Conservation (phyloP, 345 rosid genomes). For the Streptanthus diversifolius region DNA sequence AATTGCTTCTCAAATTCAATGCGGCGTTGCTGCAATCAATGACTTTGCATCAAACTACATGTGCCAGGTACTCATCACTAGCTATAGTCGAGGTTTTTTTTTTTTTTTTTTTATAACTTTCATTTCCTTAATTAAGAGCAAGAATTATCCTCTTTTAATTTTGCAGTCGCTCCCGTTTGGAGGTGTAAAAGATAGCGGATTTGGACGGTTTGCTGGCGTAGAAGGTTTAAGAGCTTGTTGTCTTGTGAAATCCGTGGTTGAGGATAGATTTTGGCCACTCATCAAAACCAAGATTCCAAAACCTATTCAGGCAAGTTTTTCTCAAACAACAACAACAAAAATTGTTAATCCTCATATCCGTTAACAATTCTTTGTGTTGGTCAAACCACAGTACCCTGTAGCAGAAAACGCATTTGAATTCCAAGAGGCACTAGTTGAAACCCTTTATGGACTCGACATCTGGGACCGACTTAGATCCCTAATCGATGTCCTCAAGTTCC, state of each 20-base stretch:
- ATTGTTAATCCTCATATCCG: neutral
- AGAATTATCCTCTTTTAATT: neutral
- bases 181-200: slow-evolving; percentile 94
- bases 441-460: slow-evolving; percentile 80
- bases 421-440: slow-evolving; percentile 78
- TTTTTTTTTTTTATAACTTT: neutral
- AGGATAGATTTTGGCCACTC: slow-evolving; percentile 96
- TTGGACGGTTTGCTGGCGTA: slow-evolving; percentile 89
- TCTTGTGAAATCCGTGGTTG: slow-evolving; percentile 87
- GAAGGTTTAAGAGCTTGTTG: slow-evolving; percentile 98
- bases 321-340: neutral
- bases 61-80: slow-evolving; percentile 70
- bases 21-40: slow-evolving; percentile 90
- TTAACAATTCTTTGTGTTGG: slow-evolving; percentile 2
- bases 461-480: slow-evolving; percentile 83
- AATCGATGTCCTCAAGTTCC: slow-evolving; percentile 64
- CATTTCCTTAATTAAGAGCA: neutral
- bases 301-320: slow-evolving; percentile 73
- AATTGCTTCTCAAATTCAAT: slow-evolving; percentile 80
- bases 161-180: slow-evolving; percentile 95
- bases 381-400: slow-evolving; percentile 62
- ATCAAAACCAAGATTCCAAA: slow-evolving; percentile 86
- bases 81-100: neutral
- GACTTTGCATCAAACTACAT: slow-evolving; percentile 88
- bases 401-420: slow-evolving; percentile 85